phyloP scores from a whole-genome alignment of 371 early-diverging fungal species.

The Mucor saturninus region DNA sequence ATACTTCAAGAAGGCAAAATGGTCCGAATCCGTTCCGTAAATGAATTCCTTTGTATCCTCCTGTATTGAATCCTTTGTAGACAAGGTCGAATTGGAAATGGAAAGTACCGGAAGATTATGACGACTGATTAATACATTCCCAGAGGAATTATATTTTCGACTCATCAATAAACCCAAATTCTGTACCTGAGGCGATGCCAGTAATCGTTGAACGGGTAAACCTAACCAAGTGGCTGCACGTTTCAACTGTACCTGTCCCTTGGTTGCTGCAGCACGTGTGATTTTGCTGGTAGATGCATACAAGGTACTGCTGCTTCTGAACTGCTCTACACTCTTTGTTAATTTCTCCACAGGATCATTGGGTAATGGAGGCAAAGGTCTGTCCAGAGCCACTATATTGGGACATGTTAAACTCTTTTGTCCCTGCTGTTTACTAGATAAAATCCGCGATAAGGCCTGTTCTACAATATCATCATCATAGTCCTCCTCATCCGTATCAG shows the following conservation, averaged over 20 bases:
- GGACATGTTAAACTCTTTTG: slow-evolving; percentile 21
- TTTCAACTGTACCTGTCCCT: slow-evolving; percentile 29
- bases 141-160: slow-evolving; percentile 11
- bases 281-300: slow-evolving; percentile 1
- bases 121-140: slow-evolving; percentile 6
- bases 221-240: slow-evolving; percentile 30
- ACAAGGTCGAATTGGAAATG: background rate
- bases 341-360: background rate
- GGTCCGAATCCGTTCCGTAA: slow-evolving; percentile 21
- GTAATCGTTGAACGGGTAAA: slow-evolving; percentile 15
- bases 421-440: background rate
- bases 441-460: background rate
- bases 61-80: background rate
- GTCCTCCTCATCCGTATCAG: slow-evolving; percentile 1
- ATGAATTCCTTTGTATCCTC: slow-evolving; percentile 6
- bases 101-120: slow-evolving; percentile 3
- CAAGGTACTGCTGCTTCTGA: background rate
- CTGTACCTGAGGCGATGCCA: slow-evolving; percentile 20
- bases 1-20: slow-evolving; percentile 24
- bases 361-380: slow-evolving; percentile 25
- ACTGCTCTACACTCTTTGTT: slow-evolving; percentile 11
- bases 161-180: slow-evolving; percentile 11
- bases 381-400: slow-evolving; percentile 1
- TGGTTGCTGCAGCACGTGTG: slow-evolving; percentile 21
- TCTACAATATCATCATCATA: background rate